Percentiles rank a stretch among this genome's conserved stretches.
These are phyloP conservation scores for Terfezia claveryi DNA, from an alignment of 495 filamentous ascomycete species.

Conservation along the genomic window DNA sequence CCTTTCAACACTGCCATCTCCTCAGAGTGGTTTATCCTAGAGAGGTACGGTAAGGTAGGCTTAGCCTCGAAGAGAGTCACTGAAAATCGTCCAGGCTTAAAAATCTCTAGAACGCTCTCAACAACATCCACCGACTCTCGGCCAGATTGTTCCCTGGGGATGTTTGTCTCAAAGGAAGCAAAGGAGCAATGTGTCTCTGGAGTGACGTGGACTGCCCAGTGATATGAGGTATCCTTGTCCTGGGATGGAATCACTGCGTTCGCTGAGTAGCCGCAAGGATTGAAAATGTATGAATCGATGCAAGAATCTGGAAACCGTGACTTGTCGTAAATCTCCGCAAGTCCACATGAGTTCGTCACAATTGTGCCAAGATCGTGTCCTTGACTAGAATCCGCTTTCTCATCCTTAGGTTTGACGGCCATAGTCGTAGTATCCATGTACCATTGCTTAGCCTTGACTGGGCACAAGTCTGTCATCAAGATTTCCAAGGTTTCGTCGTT, in stretches of 20 bases:
- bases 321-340: constrained; percentile 72
- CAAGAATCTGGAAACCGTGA: constrained; percentile 77
- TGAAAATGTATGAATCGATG: constrained; percentile 91
- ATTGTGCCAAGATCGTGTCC: constrained; percentile 85
- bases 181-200: constrained; percentile 97
- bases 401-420: constrained; percentile 31
- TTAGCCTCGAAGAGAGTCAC: constrained; percentile 94
- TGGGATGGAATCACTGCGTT: constrained; percentile 88
- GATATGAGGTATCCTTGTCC: constrained; percentile 43
- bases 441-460: constrained; percentile 83
- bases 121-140: constrained; percentile 77
- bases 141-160: constrained; percentile 71
- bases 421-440: constrained; percentile 31
- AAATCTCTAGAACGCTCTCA: constrained; percentile 83
- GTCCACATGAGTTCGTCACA: constrained; percentile 74
- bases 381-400: constrained; percentile 68
- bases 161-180: constrained; percentile 96
- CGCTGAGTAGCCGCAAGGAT: constrained; percentile 92
- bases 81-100: constrained; percentile 88
- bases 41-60: constrained; percentile 25
- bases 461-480: constrained; percentile 93
- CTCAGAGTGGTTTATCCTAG: constrained; percentile 18
- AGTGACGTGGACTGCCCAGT: constrained; percentile 98
- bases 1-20: constrained; percentile 22
- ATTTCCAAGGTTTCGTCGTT: constrained; percentile 89